phyloP scores from a whole-genome alignment of 2,329 filamentous ascomycete species.

The Epichloe bromicola region DNA sequence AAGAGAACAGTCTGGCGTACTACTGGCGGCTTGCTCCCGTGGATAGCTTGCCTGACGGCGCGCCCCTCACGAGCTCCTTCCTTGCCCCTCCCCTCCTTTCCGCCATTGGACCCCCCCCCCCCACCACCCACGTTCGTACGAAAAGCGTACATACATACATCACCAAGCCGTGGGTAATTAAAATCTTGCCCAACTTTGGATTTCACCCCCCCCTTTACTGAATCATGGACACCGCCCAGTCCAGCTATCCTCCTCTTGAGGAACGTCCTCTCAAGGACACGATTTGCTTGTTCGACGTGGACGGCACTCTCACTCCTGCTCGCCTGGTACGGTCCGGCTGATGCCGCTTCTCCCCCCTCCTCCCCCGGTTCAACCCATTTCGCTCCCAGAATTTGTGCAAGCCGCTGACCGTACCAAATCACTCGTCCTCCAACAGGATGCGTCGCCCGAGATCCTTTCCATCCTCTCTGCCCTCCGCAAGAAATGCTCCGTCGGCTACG shows the following conservation, averaged over 20 bases:
- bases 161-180: no score
- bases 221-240: slow-evolving; percentile 27
- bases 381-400: background rate
- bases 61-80: background rate
- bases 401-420: background rate
- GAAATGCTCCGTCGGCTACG: slow-evolving; percentile 80
- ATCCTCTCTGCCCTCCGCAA: slow-evolving; percentile 70
- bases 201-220: background rate
- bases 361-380: background rate
- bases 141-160: background rate
- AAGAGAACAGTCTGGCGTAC: no score
- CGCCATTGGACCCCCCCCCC: background rate
- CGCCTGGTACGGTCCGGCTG: slow-evolving; percentile 45
- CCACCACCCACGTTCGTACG: background rate
- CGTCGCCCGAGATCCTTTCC: slow-evolving; percentile 68
- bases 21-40: no score
- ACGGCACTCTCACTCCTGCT: slow-evolving; percentile 77
- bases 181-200: no score
- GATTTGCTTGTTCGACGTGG: slow-evolving; percentile 91
- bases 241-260: slow-evolving; percentile 57
- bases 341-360: background rate
- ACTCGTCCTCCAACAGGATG: slow-evolving; percentile 34
- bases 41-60: background rate
- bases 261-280: slow-evolving; percentile 85
- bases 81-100: background rate